These are phyloP conservation scores for Solanum ossicruentum DNA, from an alignment of 257 asterid genomes.

Conservation along the genomic window DNA sequence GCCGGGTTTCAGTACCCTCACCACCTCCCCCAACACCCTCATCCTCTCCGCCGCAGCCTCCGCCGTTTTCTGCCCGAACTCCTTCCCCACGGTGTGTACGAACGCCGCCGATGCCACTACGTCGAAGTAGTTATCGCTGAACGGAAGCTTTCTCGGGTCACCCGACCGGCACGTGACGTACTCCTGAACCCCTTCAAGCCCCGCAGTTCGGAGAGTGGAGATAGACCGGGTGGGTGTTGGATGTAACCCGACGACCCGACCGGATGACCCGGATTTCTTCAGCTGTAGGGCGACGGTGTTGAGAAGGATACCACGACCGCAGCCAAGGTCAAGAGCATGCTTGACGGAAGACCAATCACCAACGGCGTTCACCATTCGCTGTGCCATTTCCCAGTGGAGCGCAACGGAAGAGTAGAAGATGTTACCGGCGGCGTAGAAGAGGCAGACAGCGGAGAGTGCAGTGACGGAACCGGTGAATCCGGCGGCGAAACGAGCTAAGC, in stretches of 20 bases:
- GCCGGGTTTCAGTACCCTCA: conserved; percentile 72
- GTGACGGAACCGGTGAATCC: conserved; percentile 89
- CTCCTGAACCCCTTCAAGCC: conserved; percentile 82
- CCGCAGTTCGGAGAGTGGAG: conserved; percentile 61
- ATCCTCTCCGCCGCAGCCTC: conserved; percentile 87
- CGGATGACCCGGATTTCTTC: conserved; percentile 82
- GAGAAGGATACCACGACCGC: conserved; percentile 85
- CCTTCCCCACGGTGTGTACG: conserved; percentile 87
- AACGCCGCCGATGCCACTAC: conserved; percentile 93
- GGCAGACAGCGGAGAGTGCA: conserved; percentile 77
- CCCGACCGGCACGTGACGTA: conserved; percentile 95
- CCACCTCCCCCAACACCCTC: conserved; percentile 78
- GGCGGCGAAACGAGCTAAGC: conserved; percentile 64
- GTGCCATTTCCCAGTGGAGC: conserved; percentile 91
- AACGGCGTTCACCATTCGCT: conserved; percentile 70
- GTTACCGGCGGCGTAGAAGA: conserved; percentile 68
- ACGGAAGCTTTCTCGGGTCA: conserved; percentile 75
- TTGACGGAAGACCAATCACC: conserved; percentile 83
- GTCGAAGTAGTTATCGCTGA: conserved; percentile 69
- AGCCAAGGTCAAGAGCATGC: conserved; percentile 86
- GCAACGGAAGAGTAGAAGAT: conserved; percentile 81
- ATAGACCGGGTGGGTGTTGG: conserved; percentile 38
- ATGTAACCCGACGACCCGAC: conserved; percentile 81
- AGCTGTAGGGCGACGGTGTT: conserved; percentile 92
- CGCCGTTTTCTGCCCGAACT: conserved; percentile 62